Evolutionary conservation across 2,329 filamentous ascomycete species (phyloP).

Genomic region (Monosporascus sp.): DNA sequence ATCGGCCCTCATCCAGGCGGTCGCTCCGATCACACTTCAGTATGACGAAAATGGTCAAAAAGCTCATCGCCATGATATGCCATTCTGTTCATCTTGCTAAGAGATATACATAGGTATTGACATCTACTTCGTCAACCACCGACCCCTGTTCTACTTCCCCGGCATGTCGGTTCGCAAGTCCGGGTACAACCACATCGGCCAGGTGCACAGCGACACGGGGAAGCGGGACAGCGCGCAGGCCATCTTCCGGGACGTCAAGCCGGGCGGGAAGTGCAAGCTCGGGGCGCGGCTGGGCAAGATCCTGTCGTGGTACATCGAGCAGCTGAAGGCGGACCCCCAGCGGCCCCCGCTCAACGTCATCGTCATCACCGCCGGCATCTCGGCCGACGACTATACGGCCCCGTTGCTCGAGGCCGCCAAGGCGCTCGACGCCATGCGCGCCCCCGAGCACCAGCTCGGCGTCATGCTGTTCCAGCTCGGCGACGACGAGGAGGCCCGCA

Average conservation of each 20-base stretch:
- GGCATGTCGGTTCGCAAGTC: slow-evolving; percentile 21
- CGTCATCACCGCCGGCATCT: slow-evolving; percentile 22
- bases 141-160: slow-evolving; percentile 16
- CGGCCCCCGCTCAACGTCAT: slow-evolving; percentile 23
- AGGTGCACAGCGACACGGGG: slow-evolving; percentile 16
- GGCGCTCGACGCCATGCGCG: slow-evolving; percentile 14
- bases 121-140: slow-evolving; percentile 19
- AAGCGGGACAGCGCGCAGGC: slow-evolving; percentile 19
- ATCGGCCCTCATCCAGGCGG: slow-evolving; percentile 15
- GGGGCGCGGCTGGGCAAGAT: slow-evolving; percentile 21
- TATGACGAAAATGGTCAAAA: slow-evolving; percentile 16
- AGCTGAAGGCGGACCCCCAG: slow-evolving; percentile 22
- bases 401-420: slow-evolving; percentile 11
- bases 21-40: slow-evolving; percentile 15
- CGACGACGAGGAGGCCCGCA: slow-evolving; percentile 17
- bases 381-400: slow-evolving; percentile 14
- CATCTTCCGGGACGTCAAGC: slow-evolving; percentile 20
- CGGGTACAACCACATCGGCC: slow-evolving; percentile 20
- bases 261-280: slow-evolving; percentile 23
- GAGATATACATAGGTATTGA: slow-evolving; percentile 8
- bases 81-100: too few species aligned
- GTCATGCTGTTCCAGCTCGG: slow-evolving; percentile 22
- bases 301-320: slow-evolving; percentile 22
- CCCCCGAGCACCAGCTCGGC: slow-evolving; percentile 37
- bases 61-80: too few species aligned